Evolutionary conservation across 73 alveolate species (phyloP).

Genomic region (Paramecium pentaurelia): DNA sequence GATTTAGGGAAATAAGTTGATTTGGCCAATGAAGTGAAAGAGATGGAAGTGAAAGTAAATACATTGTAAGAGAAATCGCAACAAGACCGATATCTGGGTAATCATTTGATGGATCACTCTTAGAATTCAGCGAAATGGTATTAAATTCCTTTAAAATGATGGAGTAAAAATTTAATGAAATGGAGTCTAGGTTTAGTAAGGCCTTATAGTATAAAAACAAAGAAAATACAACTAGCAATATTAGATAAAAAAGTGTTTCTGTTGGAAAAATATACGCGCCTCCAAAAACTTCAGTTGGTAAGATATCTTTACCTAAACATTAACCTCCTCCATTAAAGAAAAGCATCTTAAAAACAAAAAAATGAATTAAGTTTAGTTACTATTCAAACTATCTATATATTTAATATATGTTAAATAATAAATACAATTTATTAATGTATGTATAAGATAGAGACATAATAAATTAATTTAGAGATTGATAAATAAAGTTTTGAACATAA

Average conservation of each 20-base stretch:
- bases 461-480: background rate
- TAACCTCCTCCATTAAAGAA: background rate
- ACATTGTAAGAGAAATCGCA: background rate
- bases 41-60: background rate
- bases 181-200: background rate
- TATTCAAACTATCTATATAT: background rate
- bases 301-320: background rate
- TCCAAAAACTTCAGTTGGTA: background rate
- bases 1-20: background rate
- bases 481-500: background rate
- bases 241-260: background rate
- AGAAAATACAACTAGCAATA: background rate
- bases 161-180: conserved; percentile 1
- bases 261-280: background rate
- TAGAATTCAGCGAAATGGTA: conserved; percentile 34
- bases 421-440: background rate
- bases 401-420: background rate
- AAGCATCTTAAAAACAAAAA: background rate
- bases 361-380: background rate
- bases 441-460: background rate
- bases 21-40: background rate
- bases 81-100: background rate
- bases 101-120: background rate
- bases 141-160: conserved; percentile 11
- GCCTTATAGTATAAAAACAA: background rate